These are phyloP conservation scores for Trichoderma sp. DNA, from an alignment of 2,329 filamentous ascomycete genomes.

Conservation along the genomic window DNA sequence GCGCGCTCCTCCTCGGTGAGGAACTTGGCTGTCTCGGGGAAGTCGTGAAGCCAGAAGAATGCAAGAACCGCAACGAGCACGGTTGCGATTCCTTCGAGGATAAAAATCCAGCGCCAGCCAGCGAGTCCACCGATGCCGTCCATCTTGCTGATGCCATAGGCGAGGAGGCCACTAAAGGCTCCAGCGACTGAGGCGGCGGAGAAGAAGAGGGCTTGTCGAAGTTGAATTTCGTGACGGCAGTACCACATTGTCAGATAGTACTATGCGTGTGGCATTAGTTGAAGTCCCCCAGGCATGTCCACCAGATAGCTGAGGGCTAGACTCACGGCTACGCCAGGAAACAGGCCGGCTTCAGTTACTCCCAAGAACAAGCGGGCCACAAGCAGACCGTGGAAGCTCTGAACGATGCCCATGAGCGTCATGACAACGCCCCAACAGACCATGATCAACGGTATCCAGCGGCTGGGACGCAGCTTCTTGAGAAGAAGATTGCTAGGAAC, in stretches of 20 bases:
- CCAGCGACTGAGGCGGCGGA: constrained; percentile 79
- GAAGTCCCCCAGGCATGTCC: not conserved
- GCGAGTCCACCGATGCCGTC: constrained; percentile 61
- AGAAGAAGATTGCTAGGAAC: constrained; percentile 76
- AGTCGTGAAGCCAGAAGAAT: constrained; percentile 77
- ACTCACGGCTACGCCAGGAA: constrained; percentile 60
- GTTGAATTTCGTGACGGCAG: constrained; percentile 57
- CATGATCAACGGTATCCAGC: constrained; percentile 80
- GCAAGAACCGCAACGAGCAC: constrained; percentile 66
- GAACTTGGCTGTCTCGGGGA: constrained; percentile 76
- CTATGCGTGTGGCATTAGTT: constrained; percentile 30
- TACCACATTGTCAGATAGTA: constrained; percentile 64
- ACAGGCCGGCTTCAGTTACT: constrained; percentile 67
- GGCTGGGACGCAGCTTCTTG: constrained; percentile 70
- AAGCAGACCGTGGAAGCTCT: constrained; percentile 51
- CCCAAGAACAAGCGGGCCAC: constrained; percentile 61
- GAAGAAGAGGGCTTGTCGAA: constrained; percentile 74
- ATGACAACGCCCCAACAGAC: constrained; percentile 56
- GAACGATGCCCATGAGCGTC: constrained; percentile 57
- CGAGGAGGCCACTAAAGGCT: constrained; percentile 72
- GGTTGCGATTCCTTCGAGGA: constrained; percentile 70
- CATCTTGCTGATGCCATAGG: constrained; percentile 71
- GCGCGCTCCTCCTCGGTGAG: constrained; percentile 70
- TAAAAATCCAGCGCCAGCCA: constrained; percentile 69
- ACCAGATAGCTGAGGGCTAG: not conserved